Base-by-base conservation (phyloP, 2,329 filamentous ascomycete genomes). In the Xylariales sp. region DNA sequence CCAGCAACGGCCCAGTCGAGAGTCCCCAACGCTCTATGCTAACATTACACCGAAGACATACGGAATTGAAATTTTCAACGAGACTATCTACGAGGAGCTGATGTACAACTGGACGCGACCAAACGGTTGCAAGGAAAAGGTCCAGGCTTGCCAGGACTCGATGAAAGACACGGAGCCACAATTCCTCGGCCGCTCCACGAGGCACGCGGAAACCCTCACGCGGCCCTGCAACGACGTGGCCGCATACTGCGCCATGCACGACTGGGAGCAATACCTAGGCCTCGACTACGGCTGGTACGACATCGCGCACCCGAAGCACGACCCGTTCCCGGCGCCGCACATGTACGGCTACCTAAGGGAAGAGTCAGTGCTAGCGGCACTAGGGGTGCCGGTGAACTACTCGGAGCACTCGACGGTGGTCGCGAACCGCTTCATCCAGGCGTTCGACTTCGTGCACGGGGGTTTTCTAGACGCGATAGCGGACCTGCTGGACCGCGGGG, bases 331-430 rank as follows among this genome's bases (percentile, higher is more conserved):
- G 0, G 79, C 81, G 1, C 75, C 79, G 16, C 87, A 84, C 74
- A 84, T 82, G 69, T 72, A 81, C 4, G 85, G 84, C 2, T 90
- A 81, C 75, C 79, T 90, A 28, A 86, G 84, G 70, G 81, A 85
- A 48, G 77, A 81, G 2, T 81, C 83, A 71, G 83, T 88, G 0
- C 87, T 87, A 73, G 74, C 78, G 2, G 83, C 83, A 0, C 80
- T 90, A 1, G 87, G 87, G 3, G 83, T 87, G 0, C 85, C 85
- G 0, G 76, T 88, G 32, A 89, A 89, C 74, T 88, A 82, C 79
- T 85, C 85, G 2, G 75, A 79, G 18, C 77, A 78, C 7, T 79
- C 77, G 32, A 68, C 76, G 7, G 77, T 80, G 3, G 83, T 85
- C 1, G 79, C 79, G n/a, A n/a, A 43, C 23, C 65, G 64, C 61